Evolutionary conservation across 106 monocot species (phyloP), one percentile per base, ranked within the genome.

Genomic region (Allium cepa): DNA sequence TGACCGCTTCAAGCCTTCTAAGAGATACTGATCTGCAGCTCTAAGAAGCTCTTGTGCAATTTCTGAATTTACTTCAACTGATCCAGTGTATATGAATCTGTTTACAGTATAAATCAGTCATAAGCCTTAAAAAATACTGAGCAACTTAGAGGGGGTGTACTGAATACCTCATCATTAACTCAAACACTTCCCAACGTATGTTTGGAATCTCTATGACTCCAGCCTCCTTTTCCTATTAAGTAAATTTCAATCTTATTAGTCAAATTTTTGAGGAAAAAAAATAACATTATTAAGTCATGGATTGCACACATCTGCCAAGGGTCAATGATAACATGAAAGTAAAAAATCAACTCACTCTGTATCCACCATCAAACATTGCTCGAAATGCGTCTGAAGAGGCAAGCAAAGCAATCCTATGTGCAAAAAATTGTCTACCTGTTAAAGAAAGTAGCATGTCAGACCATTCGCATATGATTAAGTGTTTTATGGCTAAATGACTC

Each of bases 361-460:
- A 99, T 63, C 97, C 97, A 70, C 97, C 97, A 83, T 99, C 97
- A 81, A 99, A 99, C 97, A 99, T 99, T 68, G 97, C 97, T 71
- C 90, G 92, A 75, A 99, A 99, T 70, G 97, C 81, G 79, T 99
- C 90, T 26, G 97, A 99, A 57, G 92, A 99, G 68, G 97, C 97
- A 87, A 93, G 88, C 52, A 99, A 85, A 68, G 97, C 97, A 71
- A 93, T 93, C 75, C 97, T 79, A 64, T 99, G 97, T 46, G 97
- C 97, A 78, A 82, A 85, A 75, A 99, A 97, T 9, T 90, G 84
- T 67, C 77, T 90, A 63, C 86, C 97, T 99, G 83, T 22, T 49
- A 82, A 76, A 53, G 11, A 18, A 47, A 68, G 53, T 26, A 53
- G 11, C 53, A 55, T 55, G 53, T 56, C 46, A 46, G 15, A 16